Base-by-base conservation (phyloP, 345 rosid species). In the Citrus trifoliata region DNA sequence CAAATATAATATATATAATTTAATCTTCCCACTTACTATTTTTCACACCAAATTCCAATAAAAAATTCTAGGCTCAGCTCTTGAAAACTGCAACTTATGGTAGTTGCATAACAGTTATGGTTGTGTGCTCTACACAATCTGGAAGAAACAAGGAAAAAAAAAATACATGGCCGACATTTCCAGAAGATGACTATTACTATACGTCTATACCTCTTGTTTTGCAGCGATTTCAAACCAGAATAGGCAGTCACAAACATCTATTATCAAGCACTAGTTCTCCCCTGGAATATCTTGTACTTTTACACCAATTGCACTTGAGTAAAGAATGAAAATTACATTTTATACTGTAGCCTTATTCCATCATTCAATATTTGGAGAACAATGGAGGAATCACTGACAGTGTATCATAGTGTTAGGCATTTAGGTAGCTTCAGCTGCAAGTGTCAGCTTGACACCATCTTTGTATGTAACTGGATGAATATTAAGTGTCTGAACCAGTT, bases 371-470 rank as follows among this genome's bases (percentile, higher is more conserved):
- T 12, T 3, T 46, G 35, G 19, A 22, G 22, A 40, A 9, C 4
- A 42, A 63, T 19, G 10, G 28, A 74, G 78, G 78, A 60, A 60
- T 19, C 21, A 21, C 53, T 24, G 48, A 53, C 5, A 32, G 32
- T n/a, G n/a, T 51, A 53, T 8, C 6, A 10, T 53, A 60, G 16
- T 59, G 65, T 83, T 80, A 78, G 12, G 66, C 1, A 13, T 5
- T 53, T 53, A 69, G 58, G 72, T 80, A 62, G 85, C 71, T 82
- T 89, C 82, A 82, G 71, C 78, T 73, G 75, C 86, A 6, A 93
- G 93, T 7, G 95, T 95, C 85, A 84, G 58, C 79, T 80, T 88
- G 77, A 88, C 95, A 61, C 97, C 94, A 0, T 93, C 94, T 82
- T 68, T 81, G 81, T 85, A 95, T 76, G 87, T 35, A 71, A 91